phyloP scores from a whole-genome alignment of 2,329 filamentous ascomycete species.

The Coniella vitis region DNA sequence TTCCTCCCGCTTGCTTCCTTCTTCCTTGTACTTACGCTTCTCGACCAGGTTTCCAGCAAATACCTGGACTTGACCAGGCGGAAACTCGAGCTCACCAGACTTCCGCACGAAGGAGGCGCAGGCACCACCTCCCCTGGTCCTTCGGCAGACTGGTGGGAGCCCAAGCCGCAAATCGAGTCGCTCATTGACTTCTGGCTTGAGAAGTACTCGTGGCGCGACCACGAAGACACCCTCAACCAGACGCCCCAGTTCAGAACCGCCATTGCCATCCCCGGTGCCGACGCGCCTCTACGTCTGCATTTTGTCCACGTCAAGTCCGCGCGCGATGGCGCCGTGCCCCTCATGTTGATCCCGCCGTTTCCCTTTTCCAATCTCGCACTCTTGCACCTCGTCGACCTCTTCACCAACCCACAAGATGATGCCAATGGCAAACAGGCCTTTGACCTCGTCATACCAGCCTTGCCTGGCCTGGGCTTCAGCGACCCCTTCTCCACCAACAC shows the following conservation, averaged over 20 bases:
- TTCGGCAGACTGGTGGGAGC: slow-evolving; percentile 48
- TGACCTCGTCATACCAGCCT: slow-evolving; percentile 58
- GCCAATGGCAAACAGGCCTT: slow-evolving; percentile 42
- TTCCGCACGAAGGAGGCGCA: slow-evolving; percentile 51
- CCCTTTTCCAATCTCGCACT: slow-evolving; percentile 58
- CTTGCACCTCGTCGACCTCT: slow-evolving; percentile 44
- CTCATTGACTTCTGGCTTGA: slow-evolving; percentile 63
- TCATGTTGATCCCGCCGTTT: slow-evolving; percentile 60
- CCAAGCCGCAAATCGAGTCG: slow-evolving; percentile 56
- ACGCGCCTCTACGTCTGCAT: slow-evolving; percentile 48
- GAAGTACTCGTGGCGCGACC: slow-evolving; percentile 55
- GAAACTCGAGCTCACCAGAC: slow-evolving; percentile 59
- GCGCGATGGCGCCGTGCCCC: slow-evolving; percentile 48
- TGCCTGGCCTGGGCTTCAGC: slow-evolving; percentile 62
- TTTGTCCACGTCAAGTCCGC: slow-evolving; percentile 56
- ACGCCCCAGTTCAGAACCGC: slow-evolving; percentile 57
- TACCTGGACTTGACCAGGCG: slow-evolving; percentile 61
- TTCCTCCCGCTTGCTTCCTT: not conserved
- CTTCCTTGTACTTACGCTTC: slow-evolving; percentile 21
- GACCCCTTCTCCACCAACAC: slow-evolving; percentile 48
- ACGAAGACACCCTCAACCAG: slow-evolving; percentile 52
- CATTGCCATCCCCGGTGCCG: slow-evolving; percentile 35
- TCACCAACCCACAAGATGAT: slow-evolving; percentile 46
- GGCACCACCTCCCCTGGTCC: slow-evolving; percentile 35
- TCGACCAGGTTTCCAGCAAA: slow-evolving; percentile 53